Evolutionary conservation across 768 basidiomycete genomes (phyloP).

Genomic region (Trametes gibbosa): DNA sequence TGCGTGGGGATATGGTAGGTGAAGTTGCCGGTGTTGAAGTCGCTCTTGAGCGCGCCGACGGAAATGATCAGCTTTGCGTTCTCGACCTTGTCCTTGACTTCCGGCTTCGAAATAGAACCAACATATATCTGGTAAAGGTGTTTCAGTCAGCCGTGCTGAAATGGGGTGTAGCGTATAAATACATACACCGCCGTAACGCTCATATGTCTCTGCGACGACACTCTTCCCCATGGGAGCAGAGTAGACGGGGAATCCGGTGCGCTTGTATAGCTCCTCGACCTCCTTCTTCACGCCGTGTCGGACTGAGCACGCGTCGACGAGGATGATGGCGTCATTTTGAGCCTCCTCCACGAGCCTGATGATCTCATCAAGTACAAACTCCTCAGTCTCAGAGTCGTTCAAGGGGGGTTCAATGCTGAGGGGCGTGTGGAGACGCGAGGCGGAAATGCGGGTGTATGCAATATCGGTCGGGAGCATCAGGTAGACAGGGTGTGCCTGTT

Average conservation of each 20-base stretch:
- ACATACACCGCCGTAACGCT: conserved; percentile 78
- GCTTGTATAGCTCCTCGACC: conserved; percentile 56
- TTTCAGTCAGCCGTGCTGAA: not conserved
- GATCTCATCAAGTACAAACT: conserved; percentile 74
- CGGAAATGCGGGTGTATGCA: conserved; percentile 63
- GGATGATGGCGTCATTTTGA: conserved; percentile 61
- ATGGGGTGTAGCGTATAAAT: not conserved
- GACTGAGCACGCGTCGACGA: conserved; percentile 79
- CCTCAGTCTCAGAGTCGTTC: conserved; percentile 58
- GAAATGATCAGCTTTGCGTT: conserved; percentile 72
- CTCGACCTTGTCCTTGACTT: conserved; percentile 71
- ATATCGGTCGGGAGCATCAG: conserved; percentile 84
- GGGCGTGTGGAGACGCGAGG: conserved; percentile 58
- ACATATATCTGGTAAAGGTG: conserved; percentile 58
- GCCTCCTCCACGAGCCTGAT: conserved; percentile 59
- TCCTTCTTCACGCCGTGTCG: conserved; percentile 68
- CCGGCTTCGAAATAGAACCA: conserved; percentile 65
- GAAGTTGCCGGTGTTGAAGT: conserved; percentile 90
- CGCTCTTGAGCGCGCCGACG: conserved; percentile 66
- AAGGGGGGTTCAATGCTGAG: conserved; percentile 46
- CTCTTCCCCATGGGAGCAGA: conserved; percentile 82
- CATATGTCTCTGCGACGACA: conserved; percentile 63
- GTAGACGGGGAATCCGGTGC: conserved; percentile 73
- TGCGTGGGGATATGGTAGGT: conserved; percentile 64
- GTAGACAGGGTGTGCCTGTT: conserved; percentile 81